phyloP scores from a whole-genome alignment of 306 rosid species.

The Prunus salicina region DNA sequence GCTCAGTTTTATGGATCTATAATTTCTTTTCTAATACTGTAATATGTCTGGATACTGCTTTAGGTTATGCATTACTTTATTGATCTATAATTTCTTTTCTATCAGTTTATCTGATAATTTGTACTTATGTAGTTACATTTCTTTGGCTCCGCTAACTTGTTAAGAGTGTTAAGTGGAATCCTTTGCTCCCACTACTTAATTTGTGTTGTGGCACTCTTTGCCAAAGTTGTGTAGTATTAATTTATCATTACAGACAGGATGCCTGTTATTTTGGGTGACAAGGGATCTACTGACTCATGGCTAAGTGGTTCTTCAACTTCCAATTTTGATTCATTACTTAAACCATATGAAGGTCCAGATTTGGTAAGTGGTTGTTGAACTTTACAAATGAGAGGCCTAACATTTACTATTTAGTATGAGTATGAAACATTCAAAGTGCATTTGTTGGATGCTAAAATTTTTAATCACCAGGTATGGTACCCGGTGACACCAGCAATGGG shows the following conservation, averaged over 20 bases:
- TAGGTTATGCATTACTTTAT: background rate
- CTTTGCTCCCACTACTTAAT: background rate
- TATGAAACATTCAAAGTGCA: background rate
- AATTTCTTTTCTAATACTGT: background rate
- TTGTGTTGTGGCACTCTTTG: background rate
- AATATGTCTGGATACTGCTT: background rate
- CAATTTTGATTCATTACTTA: conserved; percentile 51
- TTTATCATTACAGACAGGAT: conserved; percentile 61
- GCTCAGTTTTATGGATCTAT: conserved; percentile 3
- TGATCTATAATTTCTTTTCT: too few relatives aligned
- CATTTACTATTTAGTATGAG: background rate
- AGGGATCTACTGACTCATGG: conserved; percentile 69
- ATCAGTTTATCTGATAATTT: background rate
- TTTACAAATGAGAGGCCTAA: conserved; percentile 3
- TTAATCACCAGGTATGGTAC: conserved; percentile 61
- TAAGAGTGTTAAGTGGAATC: conserved; percentile 1
- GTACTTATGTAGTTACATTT: background rate
- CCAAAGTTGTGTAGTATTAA: conserved; percentile 16
- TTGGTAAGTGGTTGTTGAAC: conserved; percentile 50
- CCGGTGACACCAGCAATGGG: conserved; percentile 89
- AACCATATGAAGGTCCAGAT: conserved; percentile 71
- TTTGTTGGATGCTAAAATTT: conserved; percentile 1
- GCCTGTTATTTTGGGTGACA: conserved; percentile 89
- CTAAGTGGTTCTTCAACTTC: conserved; percentile 49
- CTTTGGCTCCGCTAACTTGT: background rate